phyloP scores from a whole-genome alignment of 106 monocot genomes.

The Allium sativum region DNA sequence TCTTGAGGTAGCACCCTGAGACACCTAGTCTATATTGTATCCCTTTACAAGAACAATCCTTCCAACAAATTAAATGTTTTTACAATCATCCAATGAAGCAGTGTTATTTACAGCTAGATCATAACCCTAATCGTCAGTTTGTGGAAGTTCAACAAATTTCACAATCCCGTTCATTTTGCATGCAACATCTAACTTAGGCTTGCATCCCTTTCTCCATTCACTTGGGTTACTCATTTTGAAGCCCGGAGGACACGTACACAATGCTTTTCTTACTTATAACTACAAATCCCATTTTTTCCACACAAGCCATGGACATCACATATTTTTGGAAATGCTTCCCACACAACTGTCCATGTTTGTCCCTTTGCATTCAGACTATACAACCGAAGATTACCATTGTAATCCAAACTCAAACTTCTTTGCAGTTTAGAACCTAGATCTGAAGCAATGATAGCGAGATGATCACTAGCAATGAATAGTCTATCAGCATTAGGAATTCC shows the following conservation, averaged over 20 bases:
- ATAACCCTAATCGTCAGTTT: not conserved
- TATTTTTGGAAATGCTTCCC: no score
- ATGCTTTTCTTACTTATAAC: no score
- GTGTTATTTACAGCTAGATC: not conserved
- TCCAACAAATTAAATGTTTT: not conserved
- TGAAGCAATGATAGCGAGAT: no score
- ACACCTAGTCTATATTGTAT: not conserved
- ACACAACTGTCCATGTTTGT: no score
- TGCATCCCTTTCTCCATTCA: constrained; percentile 19
- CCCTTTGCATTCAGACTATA: no score
- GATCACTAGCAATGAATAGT: no score
- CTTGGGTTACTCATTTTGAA: constrained; percentile 15
- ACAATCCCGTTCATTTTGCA: not conserved
- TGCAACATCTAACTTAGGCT: constrained; percentile 5
- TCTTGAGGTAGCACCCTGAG: constrained; percentile 15
- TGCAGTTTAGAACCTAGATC: no score
- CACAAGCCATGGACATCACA: no score
- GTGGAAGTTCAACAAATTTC: constrained; percentile 3
- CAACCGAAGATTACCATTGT: no score
- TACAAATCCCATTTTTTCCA: no score
- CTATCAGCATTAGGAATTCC: no score
- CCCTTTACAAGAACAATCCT: constrained; percentile 1
- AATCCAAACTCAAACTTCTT: no score
- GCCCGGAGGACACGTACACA: constrained; percentile 24
- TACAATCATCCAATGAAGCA: not conserved